Evolutionary conservation across 768 basidiomycete species (phyloP), one percentile per base, ranked within the genome.

Genomic region (Phallus indusiatus): DNA sequence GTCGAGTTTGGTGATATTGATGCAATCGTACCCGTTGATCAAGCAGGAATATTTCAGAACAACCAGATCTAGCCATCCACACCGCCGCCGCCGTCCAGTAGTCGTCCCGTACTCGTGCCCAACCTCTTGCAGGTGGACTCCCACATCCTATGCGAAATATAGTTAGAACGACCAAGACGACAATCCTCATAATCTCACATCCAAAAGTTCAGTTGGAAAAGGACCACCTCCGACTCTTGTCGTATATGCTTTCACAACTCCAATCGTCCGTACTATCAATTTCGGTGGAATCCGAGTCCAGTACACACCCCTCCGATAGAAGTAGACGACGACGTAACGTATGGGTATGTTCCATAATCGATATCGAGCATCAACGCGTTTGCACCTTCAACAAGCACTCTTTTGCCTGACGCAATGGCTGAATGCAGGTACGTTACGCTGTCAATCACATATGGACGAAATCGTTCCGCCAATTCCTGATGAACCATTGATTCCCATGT

Each of bases 361-460:
- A 99, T 77, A 69, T 99, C 96, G 60, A 99, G 86, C 96, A 99
- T 96, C 61, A 98, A 76, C 1, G 96, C 96, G 69, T 99, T 98
- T 56, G 96, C 96, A 24, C 96, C 96, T 70, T 99, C 96, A 60
- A 98, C 90, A 34, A 99, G 84, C 49, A 98, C 76, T 46, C 75
- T 81, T 74, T 95, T 97, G 54, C 83, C 81, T 12, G 81, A 71
- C 2, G 80, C 74, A 58, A 98, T 74, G 7, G 94, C 88, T 55
- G 81, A 71, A 72, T 98, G 93, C 53, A 98, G 75, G 73, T 86
- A 97, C 1, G 80, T 76, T 6, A 94, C 81, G 60, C 90, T 89
- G 75, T 99, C 94, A 61, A 90, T 76, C 56, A 99, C 91, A 71
- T 88, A 90, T 4, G 96, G 96, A 37, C 76, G 80, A 58, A 99